phyloP scores from a whole-genome alignment of 257 asterid genomes.

The Solanum sejunctum region DNA sequence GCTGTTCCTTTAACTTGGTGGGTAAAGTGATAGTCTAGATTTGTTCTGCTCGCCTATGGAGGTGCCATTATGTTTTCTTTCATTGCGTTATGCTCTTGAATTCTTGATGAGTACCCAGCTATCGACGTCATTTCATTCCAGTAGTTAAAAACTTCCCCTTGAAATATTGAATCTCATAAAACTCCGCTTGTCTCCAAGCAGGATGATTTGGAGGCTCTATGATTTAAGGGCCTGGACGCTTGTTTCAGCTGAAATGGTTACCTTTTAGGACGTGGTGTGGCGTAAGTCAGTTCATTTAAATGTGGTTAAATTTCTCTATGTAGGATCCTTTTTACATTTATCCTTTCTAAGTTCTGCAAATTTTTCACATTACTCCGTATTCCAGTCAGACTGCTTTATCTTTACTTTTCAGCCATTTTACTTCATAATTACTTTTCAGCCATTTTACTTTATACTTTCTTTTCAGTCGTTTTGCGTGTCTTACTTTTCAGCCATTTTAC shows the following conservation, averaged over 20 bases:
- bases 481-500: background rate
- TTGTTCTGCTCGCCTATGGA: background rate
- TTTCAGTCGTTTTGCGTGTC: background rate
- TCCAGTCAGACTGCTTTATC: background rate
- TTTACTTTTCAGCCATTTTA: background rate
- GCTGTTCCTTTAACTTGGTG: slow-evolving; percentile 14
- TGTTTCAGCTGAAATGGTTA: slow-evolving; percentile 81
- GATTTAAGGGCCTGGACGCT: slow-evolving; percentile 76
- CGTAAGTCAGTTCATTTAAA: slow-evolving; percentile 74
- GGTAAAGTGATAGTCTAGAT: slow-evolving; percentile 17
- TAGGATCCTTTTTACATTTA: slow-evolving; percentile 35
- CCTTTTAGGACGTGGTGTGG: slow-evolving; percentile 72
- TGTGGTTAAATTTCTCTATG: slow-evolving; percentile 29
- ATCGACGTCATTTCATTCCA: slow-evolving; percentile 51
- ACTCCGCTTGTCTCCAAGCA: slow-evolving; percentile 82
- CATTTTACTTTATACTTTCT: background rate
- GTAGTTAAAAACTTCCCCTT: slow-evolving; percentile 30
- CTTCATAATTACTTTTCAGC: background rate
- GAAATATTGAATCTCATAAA: slow-evolving; percentile 50
- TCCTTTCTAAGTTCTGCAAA: slow-evolving; percentile 15
- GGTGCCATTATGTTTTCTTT: background rate
- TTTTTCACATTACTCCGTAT: background rate
- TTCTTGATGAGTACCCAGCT: slow-evolving; percentile 27
- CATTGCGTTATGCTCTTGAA: slow-evolving; percentile 33
- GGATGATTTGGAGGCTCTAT: slow-evolving; percentile 61